Base-by-base conservation (phyloP, 2,329 filamentous ascomycete genomes). In the Colletotrichum godetiae region DNA sequence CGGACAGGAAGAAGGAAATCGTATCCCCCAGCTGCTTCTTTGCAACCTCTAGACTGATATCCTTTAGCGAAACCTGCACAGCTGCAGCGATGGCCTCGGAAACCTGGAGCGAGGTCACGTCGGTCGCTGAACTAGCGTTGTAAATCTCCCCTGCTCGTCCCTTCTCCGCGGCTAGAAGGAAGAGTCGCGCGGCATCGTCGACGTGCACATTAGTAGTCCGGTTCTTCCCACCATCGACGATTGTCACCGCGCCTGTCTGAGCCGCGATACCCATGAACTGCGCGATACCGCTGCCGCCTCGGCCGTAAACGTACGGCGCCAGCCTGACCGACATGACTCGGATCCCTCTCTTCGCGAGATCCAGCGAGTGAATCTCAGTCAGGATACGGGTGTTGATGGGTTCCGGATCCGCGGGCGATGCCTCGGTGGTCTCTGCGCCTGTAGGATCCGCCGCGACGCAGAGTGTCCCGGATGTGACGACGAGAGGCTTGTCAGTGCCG, bases 291-390 rank as follows among this genome's bases (percentile, higher is more conserved):
- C 81, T 82, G 11, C 82, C 84, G 1, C 81, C 84, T 13, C 79
- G 80, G 2, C 86, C 86, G 74, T 87, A 86, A 0, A 87, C 85
- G 31, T 78, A 86, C 0, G 84, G 84, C 3, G 85, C 79, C 0
- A 87, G 78, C 0, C 85, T 81, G 5, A 88, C 77, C 8, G 78
- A 74, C 22, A 75, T 78, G 5, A 84, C 82, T 4, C 78, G 75
- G 31, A 88, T 75, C 2, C 82, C 81, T 49, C 79, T 76, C 6
- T 75, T 74, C 10, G 74, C 75, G 24, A 80, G 78, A 3, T 46
- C 52, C 13, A 82, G 75, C 1, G 80, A 80, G 67, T 85, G 75
- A 6, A 63, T n/a, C 75, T 83, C 83, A 57, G 79, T 74, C 12
- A 64, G 64, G 65, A 77, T 52, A 13, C 82, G 80, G 42, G 76